Evolutionary conservation across 208 protist genomes (phyloP), one percentile per base, ranked within the genome.

Genomic region (Novymonas esmeraldas): DNA sequence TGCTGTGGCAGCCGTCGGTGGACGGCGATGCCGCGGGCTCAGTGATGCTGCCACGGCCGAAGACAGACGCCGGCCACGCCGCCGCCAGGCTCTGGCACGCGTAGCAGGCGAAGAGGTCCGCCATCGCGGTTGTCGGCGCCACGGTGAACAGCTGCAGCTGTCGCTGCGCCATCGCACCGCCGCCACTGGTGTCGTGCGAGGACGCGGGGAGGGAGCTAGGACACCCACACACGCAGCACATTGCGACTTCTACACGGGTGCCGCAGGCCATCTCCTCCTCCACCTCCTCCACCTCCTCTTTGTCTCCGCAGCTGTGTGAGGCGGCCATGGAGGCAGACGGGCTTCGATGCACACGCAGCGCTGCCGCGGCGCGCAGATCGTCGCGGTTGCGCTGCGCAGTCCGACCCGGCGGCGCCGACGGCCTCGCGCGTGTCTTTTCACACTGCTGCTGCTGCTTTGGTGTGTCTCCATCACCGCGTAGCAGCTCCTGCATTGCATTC

Each of bases 201-300:
- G 33, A 42, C 36, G 59, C 33, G 28, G 44, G 4, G 29, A 54
- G 13, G 18, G 41, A 33, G 16, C 50, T 34, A 9, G 73, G 66
- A 24, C 65, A 70, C 38, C 73, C 73, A 31, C 73, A 79, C 26
- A 79, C 66, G 50, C 55, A 70, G 50, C 73, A 79, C 46, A 65
- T 57, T 1, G 48, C 73, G 20, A 64, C 31, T 14, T 11, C 16
- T 3, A 16, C 29, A 44, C 46, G 4, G 22, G 11, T 18, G 14
- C n/a, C n/a, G n/a, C n/a, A n/a, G n/a, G n/a, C n/a, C n/a, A n/a
- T n/a, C n/a, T n/a, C n/a, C n/a, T n/a, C n/a, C n/a, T n/a, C n/a
- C n/a, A n/a, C n/a, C n/a, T n/a, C n/a, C n/a, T n/a, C n/a, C n/a
- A n/a, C n/a, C n/a, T n/a, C n/a, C n/a, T n/a, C n/a, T n/a, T n/a